Evolutionary conservation across 2,329 filamentous ascomycete genomes (phyloP).

Genomic region (Colletotrichum somersetense): DNA sequence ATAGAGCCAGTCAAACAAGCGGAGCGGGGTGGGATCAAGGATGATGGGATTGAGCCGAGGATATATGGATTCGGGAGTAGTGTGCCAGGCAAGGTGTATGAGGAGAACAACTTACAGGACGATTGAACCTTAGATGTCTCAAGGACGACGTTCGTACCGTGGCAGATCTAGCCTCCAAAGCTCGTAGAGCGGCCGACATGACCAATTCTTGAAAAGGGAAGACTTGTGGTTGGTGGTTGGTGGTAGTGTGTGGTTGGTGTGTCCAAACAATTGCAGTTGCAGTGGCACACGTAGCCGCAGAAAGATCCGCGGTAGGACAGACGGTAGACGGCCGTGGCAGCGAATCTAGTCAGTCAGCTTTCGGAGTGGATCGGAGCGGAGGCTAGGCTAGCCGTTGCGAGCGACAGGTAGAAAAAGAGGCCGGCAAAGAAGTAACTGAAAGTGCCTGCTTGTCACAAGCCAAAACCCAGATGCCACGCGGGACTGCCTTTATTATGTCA

Average conservation of each 20-base stretch:
- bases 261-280: slow-evolving; percentile 30
- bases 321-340: slow-evolving; percentile 7
- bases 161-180: slow-evolving; percentile 43
- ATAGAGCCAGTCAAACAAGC: slow-evolving; percentile 22
- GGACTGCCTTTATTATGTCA: slow-evolving; percentile 30
- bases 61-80: slow-evolving; percentile 6
- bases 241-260: slow-evolving; percentile 24
- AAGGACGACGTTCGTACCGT: slow-evolving; percentile 31
- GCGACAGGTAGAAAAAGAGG: neutral
- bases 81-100: neutral
- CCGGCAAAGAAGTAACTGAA: neutral
- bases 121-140: slow-evolving; percentile 25
- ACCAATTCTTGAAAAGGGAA: slow-evolving; percentile 30
- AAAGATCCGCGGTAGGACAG: slow-evolving; percentile 32
- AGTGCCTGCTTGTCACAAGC: slow-evolving; percentile 41
- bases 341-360: slow-evolving; percentile 23
- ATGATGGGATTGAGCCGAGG: slow-evolving; percentile 25
- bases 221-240: slow-evolving; percentile 12
- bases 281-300: slow-evolving; percentile 40
- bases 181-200: slow-evolving; percentile 43
- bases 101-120: slow-evolving; percentile 27
- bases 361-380: slow-evolving; percentile 35
- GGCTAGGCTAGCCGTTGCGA: slow-evolving; percentile 24
- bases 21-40: slow-evolving; percentile 28
- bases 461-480: slow-evolving; percentile 35